Conservation (phyloP, 148 eudicot species). For the Rhododendron griersonianum region DNA sequence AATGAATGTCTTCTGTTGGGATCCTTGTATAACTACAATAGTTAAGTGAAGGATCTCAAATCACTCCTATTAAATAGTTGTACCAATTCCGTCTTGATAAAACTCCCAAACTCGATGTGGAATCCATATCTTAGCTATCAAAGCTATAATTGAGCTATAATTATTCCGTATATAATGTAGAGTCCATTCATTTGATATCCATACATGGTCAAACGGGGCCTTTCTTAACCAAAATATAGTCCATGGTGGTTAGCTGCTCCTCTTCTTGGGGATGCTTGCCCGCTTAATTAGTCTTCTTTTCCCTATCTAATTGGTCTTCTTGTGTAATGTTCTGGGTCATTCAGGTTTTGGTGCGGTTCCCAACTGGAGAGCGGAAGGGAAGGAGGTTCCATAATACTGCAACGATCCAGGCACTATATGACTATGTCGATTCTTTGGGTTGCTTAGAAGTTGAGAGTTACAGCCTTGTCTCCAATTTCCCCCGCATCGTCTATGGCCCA, state of each 20-base stretch:
- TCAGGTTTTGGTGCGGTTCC: slow-evolving; percentile 90
- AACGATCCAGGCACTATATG: slow-evolving; percentile 74
- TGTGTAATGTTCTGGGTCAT: background rate
- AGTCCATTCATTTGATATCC: background rate
- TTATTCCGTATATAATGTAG: background rate
- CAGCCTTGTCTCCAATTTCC: slow-evolving; percentile 87
- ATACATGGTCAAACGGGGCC: background rate
- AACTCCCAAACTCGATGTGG: background rate
- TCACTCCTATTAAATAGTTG: background rate
- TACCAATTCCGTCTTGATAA: background rate
- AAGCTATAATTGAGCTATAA: background rate
- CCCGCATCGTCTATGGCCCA: slow-evolving; percentile 70
- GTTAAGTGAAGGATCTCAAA: background rate
- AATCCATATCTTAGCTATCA: background rate
- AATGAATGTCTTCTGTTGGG: background rate
- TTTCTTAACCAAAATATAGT: background rate
- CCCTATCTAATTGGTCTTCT: too few relatives aligned
- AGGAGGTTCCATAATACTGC: slow-evolving; percentile 68
- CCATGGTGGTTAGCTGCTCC: too few relatives aligned
- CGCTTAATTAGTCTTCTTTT: too few relatives aligned
- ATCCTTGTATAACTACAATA: background rate
- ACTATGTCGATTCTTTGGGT: slow-evolving; percentile 90
- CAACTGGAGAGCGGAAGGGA: slow-evolving; percentile 79
- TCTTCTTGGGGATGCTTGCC: too few relatives aligned
- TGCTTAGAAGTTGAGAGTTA: slow-evolving; percentile 62